Evolutionary conservation across 1,284 basidiomycete genomes (phyloP).

Genomic region (Chalciporus piperatoides): DNA sequence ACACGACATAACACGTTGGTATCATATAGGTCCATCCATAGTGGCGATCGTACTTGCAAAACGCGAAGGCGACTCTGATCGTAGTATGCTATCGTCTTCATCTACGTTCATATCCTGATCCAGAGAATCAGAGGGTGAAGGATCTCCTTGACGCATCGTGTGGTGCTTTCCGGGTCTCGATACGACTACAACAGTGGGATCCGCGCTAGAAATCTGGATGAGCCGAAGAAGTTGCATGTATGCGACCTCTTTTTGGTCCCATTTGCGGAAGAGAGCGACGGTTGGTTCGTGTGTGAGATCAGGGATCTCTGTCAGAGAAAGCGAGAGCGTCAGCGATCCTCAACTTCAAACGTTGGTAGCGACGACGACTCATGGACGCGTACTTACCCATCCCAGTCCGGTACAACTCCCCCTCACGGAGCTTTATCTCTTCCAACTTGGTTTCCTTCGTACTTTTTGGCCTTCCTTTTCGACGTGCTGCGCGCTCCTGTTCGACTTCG

Average conservation of each 20-base stretch:
- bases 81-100: conserved; percentile 26
- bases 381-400: conserved; percentile 78
- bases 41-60: conserved; percentile 43
- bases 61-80: conserved; percentile 32
- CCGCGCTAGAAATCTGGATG: conserved; percentile 63
- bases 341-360: background rate
- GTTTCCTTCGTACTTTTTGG: conserved; percentile 71
- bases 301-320: conserved; percentile 59
- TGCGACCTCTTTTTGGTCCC: conserved; percentile 74
- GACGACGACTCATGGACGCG: background rate
- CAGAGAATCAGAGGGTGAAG: conserved; percentile 3
- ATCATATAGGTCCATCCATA: conserved; percentile 38
- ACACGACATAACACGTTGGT: background rate
- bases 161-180: conserved; percentile 59
- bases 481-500: conserved; percentile 61
- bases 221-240: conserved; percentile 76
- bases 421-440: conserved; percentile 70
- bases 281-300: conserved; percentile 76
- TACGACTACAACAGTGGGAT: conserved; percentile 46
- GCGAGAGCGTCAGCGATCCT: background rate
- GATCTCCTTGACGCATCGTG: conserved; percentile 28
- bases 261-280: conserved; percentile 70
- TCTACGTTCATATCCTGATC: conserved; percentile 35
- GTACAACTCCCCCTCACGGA: conserved; percentile 70
- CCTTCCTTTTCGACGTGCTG: conserved; percentile 68